Evolutionary conservation across 2,329 filamentous ascomycete species (phyloP).

Genomic region (Colletotrichum liriopes): DNA sequence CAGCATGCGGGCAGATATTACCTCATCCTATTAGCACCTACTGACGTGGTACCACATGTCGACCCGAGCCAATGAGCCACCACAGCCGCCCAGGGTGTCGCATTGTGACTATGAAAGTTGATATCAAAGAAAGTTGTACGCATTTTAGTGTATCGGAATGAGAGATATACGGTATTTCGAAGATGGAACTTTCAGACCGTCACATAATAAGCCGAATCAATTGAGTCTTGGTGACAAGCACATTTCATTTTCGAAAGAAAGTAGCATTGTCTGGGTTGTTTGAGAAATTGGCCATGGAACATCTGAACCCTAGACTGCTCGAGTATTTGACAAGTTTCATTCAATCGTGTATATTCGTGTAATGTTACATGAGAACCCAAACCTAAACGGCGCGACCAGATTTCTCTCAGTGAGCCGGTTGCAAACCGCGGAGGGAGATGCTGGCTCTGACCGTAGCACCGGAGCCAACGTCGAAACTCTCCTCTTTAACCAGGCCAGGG

Average conservation of each 20-base stretch:
- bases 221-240: no score
- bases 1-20: background rate
- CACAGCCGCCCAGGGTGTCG: background rate
- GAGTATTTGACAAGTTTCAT: background rate
- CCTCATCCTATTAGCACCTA: background rate
- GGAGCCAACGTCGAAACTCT: constrained; percentile 54
- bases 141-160: background rate
- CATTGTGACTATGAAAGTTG: background rate
- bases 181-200: no score
- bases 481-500: constrained; percentile 50
- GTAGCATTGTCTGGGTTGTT: background rate
- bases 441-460: constrained; percentile 54
- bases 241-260: background rate
- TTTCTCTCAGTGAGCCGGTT: constrained; percentile 39
- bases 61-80: background rate
- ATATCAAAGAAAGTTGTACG: background rate
- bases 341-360: constrained; percentile 15
- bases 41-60: background rate
- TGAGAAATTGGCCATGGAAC: no score
- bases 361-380: background rate
- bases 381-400: background rate
- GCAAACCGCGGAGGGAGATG: constrained; percentile 52
- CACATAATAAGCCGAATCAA: no score
- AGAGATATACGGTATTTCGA: background rate
- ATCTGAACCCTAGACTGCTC: background rate